Evolutionary conservation across 2,329 filamentous ascomycete genomes (phyloP).

Genomic region (Trichoderma harzianum): DNA sequence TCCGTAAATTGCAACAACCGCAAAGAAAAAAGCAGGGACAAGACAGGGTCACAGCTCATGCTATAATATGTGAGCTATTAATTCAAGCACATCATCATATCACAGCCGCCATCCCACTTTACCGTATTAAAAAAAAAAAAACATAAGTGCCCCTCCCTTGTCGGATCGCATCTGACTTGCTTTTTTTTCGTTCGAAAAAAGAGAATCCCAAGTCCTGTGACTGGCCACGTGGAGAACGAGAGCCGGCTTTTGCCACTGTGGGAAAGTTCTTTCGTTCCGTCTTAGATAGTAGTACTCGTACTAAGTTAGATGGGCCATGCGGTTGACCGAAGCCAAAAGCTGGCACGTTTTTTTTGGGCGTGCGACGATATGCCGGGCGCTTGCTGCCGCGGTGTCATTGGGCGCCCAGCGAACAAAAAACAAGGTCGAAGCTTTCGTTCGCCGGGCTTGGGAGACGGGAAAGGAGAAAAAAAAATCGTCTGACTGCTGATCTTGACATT

Average conservation of each 20-base stretch:
- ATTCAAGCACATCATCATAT: not conserved
- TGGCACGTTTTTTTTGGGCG: not conserved
- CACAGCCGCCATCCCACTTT: not conserved
- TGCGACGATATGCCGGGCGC: not conserved
- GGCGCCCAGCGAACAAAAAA: not conserved
- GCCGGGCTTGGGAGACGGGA: too few relatives aligned
- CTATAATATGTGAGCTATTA: slow-evolving; percentile 3
- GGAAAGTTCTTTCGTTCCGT: not conserved
- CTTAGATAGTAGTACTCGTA: too few relatives aligned
- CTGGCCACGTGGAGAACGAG: slow-evolving; percentile 11
- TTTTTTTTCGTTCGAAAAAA: not conserved
- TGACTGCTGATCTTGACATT: not conserved
- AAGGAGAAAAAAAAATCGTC: not conserved
- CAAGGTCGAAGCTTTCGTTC: not conserved
- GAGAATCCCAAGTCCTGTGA: not conserved
- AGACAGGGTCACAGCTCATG: too few relatives aligned
- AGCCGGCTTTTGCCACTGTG: slow-evolving; percentile 11
- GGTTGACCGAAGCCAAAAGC: not conserved
- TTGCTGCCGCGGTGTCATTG: slow-evolving; percentile 3
- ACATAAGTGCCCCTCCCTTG: not conserved
- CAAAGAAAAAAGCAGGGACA: not conserved
- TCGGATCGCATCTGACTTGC: slow-evolving; percentile 5
- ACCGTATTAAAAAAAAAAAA: not conserved
- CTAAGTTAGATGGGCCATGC: not conserved
- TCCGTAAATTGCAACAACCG: not conserved